Percentiles rank a stretch among this genome's conserved stretches.
Evolutionary conservation across 352 stramenopile genomes (phyloP).

Genomic region (Globisporangium canariense): DNA sequence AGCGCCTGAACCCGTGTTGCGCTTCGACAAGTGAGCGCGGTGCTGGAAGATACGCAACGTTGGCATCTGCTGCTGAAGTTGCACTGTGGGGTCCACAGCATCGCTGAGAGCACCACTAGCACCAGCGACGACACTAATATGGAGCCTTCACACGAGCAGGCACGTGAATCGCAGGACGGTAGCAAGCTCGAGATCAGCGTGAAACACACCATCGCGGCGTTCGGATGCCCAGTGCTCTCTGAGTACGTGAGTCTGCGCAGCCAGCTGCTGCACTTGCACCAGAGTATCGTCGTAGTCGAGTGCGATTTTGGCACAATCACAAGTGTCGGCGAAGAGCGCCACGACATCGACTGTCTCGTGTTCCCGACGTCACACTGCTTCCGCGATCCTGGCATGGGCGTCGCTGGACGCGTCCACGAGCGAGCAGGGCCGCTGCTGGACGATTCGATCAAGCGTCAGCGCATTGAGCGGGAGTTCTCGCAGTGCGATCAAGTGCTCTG

Average conservation of each 20-base stretch:
- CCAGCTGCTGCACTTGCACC: constrained; percentile 37
- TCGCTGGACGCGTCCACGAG: constrained; percentile 42
- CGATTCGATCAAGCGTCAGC: constrained; percentile 8
- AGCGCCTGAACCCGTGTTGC: neutral
- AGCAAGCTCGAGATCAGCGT: constrained; percentile 3
- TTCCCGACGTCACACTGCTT: constrained; percentile 51
- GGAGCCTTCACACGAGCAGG: neutral
- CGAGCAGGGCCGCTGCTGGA: constrained; percentile 38
- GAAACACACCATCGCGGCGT: neutral
- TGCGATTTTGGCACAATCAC: constrained; percentile 44
- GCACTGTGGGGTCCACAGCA: constrained; percentile 2
- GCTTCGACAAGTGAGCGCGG: neutral
- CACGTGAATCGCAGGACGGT: neutral
- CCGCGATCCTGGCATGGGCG: constrained; percentile 37
- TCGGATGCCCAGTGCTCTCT: constrained; percentile 16
- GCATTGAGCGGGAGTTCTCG: neutral
- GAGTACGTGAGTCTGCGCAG: constrained; percentile 43
- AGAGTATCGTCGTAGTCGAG: constrained; percentile 31
- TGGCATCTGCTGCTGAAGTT: constrained; percentile 8
- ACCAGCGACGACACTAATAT: neutral
- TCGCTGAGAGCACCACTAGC: neutral
- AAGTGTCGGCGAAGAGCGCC: constrained; percentile 14
- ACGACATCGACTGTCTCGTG: constrained; percentile 51
- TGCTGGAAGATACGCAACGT: constrained; percentile 6
- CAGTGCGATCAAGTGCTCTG: constrained; percentile 23